A percentile compares a stretch with the other conserved stretches of the same genome.
Evolutionary conservation across 2,329 filamentous ascomycete species (phyloP).

Genomic region (Rutstroemia sydowiana): DNA sequence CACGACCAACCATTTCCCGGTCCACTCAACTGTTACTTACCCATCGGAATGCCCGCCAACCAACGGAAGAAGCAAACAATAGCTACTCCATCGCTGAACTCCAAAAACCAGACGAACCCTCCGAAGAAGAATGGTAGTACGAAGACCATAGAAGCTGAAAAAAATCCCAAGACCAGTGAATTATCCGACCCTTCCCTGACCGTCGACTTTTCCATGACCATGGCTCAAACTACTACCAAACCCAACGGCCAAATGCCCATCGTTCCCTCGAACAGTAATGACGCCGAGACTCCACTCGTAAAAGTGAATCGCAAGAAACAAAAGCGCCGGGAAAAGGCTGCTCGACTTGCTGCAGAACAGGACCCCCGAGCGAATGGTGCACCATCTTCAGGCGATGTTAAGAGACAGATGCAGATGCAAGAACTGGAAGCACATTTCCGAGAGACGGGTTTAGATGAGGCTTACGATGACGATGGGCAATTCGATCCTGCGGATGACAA

Average conservation of each 20-base stretch:
- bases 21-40: constrained; percentile 1
- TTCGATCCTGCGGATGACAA: constrained; percentile 43
- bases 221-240: constrained; percentile 29
- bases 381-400: constrained; percentile 12
- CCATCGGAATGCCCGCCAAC: constrained; percentile 43
- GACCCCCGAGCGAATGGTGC: constrained; percentile 19
- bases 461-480: constrained; percentile 27
- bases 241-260: constrained; percentile 25
- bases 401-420: constrained; percentile 25
- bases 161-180: constrained; percentile 41
- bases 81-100: constrained; percentile 44
- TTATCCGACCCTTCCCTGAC: constrained; percentile 48
- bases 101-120: constrained; percentile 50
- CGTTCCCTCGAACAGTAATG: constrained; percentile 23
- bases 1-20: constrained; percentile 2
- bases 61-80: constrained; percentile 43
- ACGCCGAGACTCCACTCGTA: constrained; percentile 37
- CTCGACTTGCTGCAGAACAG: constrained; percentile 28
- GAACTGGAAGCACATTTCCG: constrained; percentile 26
- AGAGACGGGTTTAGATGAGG: constrained; percentile 23
- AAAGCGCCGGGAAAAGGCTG: constrained; percentile 68
- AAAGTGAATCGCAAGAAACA: constrained; percentile 88
- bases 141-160: constrained; percentile 60
- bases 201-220: too few relatives aligned
- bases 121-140: constrained; percentile 63